Conservation (phyloP, 75 land plant genomes). For the Pinus taeda region DNA sequence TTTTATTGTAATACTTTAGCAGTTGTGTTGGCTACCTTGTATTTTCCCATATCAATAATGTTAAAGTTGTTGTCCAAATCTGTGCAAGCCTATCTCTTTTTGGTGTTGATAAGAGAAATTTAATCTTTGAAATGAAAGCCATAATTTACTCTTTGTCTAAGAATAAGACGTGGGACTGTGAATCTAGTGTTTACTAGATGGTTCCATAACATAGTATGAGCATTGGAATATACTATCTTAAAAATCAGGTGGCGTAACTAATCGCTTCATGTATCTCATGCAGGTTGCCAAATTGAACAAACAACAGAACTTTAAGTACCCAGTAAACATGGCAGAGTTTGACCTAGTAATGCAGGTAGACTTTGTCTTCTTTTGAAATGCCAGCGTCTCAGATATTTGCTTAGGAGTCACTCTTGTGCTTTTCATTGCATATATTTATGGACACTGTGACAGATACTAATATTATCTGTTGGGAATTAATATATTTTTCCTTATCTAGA, state of each 20-base stretch:
- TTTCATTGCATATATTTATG: neutral
- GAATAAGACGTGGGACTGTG: neutral
- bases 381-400: neutral
- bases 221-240: neutral
- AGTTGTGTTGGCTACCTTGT: no score
- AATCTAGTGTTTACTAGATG: neutral
- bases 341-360: conserved; percentile 90
- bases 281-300: conserved; percentile 57
- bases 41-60: no score
- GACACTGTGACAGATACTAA: neutral
- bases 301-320: conserved; percentile 31
- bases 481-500: conserved; percentile 29
- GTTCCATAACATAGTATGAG: neutral
- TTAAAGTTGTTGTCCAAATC: neutral
- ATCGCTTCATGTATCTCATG: conserved; percentile 7
- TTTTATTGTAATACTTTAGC: no score
- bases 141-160: neutral
- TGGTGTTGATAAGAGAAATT: neutral
- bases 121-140: neutral
- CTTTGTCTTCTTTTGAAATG: neutral
- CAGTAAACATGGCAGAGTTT: conserved; percentile 76
- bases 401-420: neutral
- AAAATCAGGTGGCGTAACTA: neutral
- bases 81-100: neutral
- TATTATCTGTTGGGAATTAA: conserved; percentile 8